Base-by-base conservation (phyloP, 345 rosid genomes). In the Euclidium syriacum region DNA sequence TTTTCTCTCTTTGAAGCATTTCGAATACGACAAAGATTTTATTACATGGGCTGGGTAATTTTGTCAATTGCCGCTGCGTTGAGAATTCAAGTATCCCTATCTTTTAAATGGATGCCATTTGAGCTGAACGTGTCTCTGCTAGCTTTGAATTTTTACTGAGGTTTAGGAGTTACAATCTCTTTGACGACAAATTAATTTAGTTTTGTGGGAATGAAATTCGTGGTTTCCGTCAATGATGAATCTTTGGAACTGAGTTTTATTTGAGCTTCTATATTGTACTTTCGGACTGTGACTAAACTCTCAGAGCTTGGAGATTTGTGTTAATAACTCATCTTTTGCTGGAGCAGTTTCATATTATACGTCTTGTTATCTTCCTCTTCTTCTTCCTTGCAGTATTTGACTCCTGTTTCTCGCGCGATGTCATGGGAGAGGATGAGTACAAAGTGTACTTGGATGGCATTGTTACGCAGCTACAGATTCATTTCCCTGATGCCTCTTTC, bases 371-470 rank as follows among this genome's bases (percentile, higher is more conserved):
- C n/a, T n/a, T n/a, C n/a, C n/a, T n/a, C n/a, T 42, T 58, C 15
- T 34, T 61, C 25, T 50, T 39, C 51, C 33, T n/a, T 81, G 83
- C 82, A 94, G 99, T 94, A 38, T 94, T 94, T 75, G 97, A 94
- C 79, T 85, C 96, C 79, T 94, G 99, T 85, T 90, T 94, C 87
- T 87, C 96, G 29, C 79, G 85, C n/a, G 92, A 90, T 44, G 88
- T 85, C 34, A 67, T 90, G 87, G 96, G 78, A 67, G 97, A 90
- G 77, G 95, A 90, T 75, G 97, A 90, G 76, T 90, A 84, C 81
- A 94, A 84, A 68, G 76, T 83, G 38, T 94, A 94, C 85, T 68
- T 94, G 81, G 96, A 85, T 27, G 87, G 97, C 75, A 94, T 90
- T 64, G 97, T 90, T 32, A 87, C 91, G 1, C 99, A 90, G 81